Evolutionary conservation across 306 rosid species (phyloP).

Genomic region (Ceratonia siliqua): DNA sequence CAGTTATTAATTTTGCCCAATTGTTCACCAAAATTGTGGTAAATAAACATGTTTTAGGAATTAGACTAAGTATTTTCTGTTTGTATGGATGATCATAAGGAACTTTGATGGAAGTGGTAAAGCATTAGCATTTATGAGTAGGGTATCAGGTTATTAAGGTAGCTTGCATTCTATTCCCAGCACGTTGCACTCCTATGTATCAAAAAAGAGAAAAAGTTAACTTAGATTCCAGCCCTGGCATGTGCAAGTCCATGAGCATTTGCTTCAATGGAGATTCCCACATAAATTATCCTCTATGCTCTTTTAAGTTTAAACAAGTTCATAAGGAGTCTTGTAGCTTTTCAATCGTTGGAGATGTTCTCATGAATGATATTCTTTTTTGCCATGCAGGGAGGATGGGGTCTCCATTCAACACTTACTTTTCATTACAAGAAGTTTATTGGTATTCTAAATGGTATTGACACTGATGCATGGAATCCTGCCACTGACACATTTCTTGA

Average conservation of each 20-base stretch:
- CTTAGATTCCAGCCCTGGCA: too few relatives aligned
- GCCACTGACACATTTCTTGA: slow-evolving; percentile 68
- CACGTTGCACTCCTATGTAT: too few relatives aligned
- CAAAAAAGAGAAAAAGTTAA: too few relatives aligned
- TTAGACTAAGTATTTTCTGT: too few relatives aligned
- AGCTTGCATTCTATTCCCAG: too few relatives aligned
- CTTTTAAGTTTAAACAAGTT: slow-evolving; percentile 23
- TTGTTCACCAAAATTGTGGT: neutral
- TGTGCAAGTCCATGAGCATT: too few relatives aligned
- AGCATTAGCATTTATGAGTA: neutral
- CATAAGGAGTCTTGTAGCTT: neutral
- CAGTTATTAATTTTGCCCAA: neutral
- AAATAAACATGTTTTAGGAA: too few relatives aligned
- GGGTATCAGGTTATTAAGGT: too few relatives aligned
- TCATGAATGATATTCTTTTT: slow-evolving; percentile 32
- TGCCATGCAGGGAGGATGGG: slow-evolving; percentile 76
- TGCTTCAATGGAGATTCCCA: neutral
- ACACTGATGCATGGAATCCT: slow-evolving; percentile 93
- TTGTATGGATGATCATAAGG: neutral
- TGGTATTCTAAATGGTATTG: slow-evolving; percentile 94
- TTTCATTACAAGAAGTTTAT: slow-evolving; percentile 79
- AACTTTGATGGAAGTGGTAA: neutral
- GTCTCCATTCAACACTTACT: slow-evolving; percentile 85
- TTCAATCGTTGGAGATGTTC: slow-evolving; percentile 26
- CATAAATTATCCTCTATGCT: neutral